Base-by-base conservation (phyloP, 2,329 filamentous ascomycete genomes). In the Pyrenophora tritici-repentis region DNA sequence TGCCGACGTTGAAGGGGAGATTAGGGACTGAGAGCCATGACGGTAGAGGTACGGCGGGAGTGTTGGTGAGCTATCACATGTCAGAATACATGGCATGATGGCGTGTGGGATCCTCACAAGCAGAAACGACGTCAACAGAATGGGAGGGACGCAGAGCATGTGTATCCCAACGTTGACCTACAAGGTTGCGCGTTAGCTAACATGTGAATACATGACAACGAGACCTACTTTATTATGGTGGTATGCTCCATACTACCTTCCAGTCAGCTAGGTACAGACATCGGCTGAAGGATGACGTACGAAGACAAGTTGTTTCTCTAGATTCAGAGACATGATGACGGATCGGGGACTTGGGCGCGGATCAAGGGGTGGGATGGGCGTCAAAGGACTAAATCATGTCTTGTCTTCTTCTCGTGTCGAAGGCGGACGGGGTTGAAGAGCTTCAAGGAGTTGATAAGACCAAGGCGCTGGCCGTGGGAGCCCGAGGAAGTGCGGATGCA, bases 271-370 rank as follows among this genome's bases (percentile, higher is more conserved):
- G 26, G 43, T 37, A 40, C 32, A 47, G 18, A 14, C 29, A 45
- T 16, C 14, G 20, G 20, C 18, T 44, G 51, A 32, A 33, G 51
- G 46, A 56, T 50, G 63, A 75, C 87, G 74, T 84, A 94, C 90
- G 76, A 92, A 92, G 75, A 84, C 85, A 66, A 94, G 81, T 70
- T 93, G 90, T 72, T 86, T 88, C 78, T 94, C 90, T 44, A 94
- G 82, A 68, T 92, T 87, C 67, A 94, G 82, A 49, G 78, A 76
- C 78, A 81, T 81, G 61, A 49, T 68, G 63, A 58, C 62, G 53
- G 58, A 65, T 68, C 62, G 63, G 63, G 61, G 56, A 55, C 51
- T 56, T 24, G 59, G 48, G 59, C 56, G 59, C 55, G 55, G 55
- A 60, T 68, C 61, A 65, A 63, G 59, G 61, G 61, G 48, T 55